Base-by-base conservation (phyloP, 805 yeast genomes). In the Kurtzmaniella cleridarum region DNA sequence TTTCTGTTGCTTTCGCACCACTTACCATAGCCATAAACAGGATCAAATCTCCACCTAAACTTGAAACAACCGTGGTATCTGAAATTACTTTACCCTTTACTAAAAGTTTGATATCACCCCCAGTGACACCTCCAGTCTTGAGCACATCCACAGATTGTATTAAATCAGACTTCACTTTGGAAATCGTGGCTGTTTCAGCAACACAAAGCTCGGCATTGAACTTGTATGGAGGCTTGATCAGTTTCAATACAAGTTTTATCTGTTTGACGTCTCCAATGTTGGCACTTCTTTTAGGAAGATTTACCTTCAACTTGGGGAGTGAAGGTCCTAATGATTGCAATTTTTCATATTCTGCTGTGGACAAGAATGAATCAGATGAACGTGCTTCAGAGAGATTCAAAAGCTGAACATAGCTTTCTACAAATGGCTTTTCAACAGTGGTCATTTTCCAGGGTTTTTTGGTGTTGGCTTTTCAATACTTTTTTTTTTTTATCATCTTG, bases 171-270 rank as follows among this genome's bases (percentile, higher is more conserved):
- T 75, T 76, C 32, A 72, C 48, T 29, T 63, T 57, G 49, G 62
- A 64, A 9, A 69, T 54, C 5, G 71, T 59, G 13, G 41, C 58
- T 29, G 53, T 58, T 16, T 26, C 48, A 3, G 53, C 44, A 27
- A 52, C 63, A 5, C 29, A 30, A 39, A 68, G 46, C 29, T 44
- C 55, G 4, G 53, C 44, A 29, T 62, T 55, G 57, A 85, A 83
- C 53, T 80, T 84, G 52, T 47, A 60, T 5, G 95, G 95, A 3
- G 82, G 76, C 49, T 80, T 78, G 39, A 87, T 73, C 24, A 90
- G 82, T 57, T 81, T 82, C 54, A 86, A 68, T 15, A 54, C 46
- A 36, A 71, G 49, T 16, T 47, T 51, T 36, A 40, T 64, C 48
- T 34, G 44, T 39, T 27, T 27, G 29, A 39, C 28, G 12, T 27